phyloP scores from a whole-genome alignment of 176 grass and related monocot genomes.

The Zoysia japonica region DNA sequence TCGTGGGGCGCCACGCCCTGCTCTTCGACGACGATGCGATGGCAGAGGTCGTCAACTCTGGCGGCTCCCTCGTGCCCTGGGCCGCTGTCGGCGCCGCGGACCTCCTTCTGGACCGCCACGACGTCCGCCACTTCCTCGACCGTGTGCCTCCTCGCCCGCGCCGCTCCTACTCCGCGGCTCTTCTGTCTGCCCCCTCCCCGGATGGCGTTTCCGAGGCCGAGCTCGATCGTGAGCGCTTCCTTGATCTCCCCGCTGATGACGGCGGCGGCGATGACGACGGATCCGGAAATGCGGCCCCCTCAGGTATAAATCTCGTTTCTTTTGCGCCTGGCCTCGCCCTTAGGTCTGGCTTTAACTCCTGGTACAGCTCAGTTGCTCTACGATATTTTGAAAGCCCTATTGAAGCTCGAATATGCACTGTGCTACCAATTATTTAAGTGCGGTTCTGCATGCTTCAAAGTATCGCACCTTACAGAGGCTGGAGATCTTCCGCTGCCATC shows the following conservation, averaged over 20 bases:
- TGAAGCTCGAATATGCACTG: background rate
- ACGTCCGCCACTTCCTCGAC: slow-evolving; percentile 90
- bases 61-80: slow-evolving; percentile 82
- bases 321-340: background rate
- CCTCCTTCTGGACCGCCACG: slow-evolving; percentile 86
- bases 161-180: slow-evolving; percentile 30
- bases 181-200: slow-evolving; percentile 15
- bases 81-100: slow-evolving; percentile 51
- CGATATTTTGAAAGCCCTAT: background rate
- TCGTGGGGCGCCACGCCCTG: slow-evolving; percentile 74
- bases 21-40: slow-evolving; percentile 87
- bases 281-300: slow-evolving; percentile 11
- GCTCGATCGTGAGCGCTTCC: slow-evolving; percentile 73
- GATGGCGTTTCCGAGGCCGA: slow-evolving; percentile 57
- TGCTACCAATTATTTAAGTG: background rate
- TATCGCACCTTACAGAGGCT: background rate
- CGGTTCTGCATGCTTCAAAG: background rate
- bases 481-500: background rate
- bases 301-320: slow-evolving; percentile 38
- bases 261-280: slow-evolving; percentile 16
- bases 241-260: slow-evolving; percentile 51
- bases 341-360: background rate
- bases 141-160: slow-evolving; percentile 68
- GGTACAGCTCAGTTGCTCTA: background rate
- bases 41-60: slow-evolving; percentile 71